A percentile compares a stretch with the other conserved stretches of the same genome.
Conservation (phyloP, 139 green algal species). For the Chlamydomonas incerta region DNA sequence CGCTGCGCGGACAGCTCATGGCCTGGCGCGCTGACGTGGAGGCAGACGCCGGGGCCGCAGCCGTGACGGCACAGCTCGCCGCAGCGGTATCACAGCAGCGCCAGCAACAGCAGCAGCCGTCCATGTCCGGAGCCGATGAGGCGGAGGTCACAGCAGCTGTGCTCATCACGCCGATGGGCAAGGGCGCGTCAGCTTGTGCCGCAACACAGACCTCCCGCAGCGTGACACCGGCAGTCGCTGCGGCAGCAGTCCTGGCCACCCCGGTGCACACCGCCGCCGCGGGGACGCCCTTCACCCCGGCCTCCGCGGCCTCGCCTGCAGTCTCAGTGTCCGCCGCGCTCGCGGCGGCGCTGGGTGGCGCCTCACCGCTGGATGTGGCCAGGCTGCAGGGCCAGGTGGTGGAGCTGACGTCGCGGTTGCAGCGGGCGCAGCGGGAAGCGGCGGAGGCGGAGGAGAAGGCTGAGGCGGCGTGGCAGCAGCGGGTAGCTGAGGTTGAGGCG, state of each 20-base stretch:
- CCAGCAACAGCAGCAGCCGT: not conserved
- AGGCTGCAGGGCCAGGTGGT: not conserved
- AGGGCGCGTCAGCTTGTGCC: too few relatives aligned
- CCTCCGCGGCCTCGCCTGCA: too few relatives aligned
- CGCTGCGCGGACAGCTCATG: not conserved
- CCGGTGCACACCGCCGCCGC: too few relatives aligned
- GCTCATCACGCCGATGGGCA: too few relatives aligned
- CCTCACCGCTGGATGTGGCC: not conserved
- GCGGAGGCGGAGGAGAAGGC: not conserved
- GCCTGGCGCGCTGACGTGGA: not conserved
- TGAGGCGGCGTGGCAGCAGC: not conserved
- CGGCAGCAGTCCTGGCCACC: too few relatives aligned
- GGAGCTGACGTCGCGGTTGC: not conserved
- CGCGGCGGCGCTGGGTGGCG: too few relatives aligned
- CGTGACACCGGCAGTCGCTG: too few relatives aligned
- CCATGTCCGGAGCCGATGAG: too few relatives aligned
- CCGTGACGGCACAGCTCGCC: not conserved
- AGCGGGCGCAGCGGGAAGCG: not conserved
- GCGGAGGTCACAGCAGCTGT: too few relatives aligned
- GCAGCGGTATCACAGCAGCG: not conserved
- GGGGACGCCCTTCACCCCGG: too few relatives aligned
- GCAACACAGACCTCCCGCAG: too few relatives aligned
- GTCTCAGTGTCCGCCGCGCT: too few relatives aligned
- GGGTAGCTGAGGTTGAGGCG: not conserved
- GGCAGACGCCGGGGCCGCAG: not conserved